phyloP scores from a whole-genome alignment of 2,329 filamentous ascomycete species.

The Alternaria ventricosa region DNA sequence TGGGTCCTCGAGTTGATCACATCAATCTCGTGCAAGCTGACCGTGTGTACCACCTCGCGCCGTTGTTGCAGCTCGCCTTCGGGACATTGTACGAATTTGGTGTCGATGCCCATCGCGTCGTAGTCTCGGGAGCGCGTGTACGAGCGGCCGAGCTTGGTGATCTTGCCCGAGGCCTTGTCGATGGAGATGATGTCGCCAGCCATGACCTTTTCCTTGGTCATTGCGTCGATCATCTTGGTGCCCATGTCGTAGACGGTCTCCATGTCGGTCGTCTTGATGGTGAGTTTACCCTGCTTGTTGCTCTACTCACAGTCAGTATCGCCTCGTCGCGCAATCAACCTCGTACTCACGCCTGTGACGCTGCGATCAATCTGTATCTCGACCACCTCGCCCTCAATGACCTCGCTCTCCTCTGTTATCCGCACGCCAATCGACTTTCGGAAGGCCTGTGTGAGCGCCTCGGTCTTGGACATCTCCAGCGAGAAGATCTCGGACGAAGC shows the following conservation, averaged over 20 bases:
- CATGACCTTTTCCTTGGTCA: slow-evolving; percentile 99
- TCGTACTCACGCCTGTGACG: slow-evolving; percentile 74
- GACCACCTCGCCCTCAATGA: slow-evolving; percentile 98
- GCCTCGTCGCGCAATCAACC: background rate
- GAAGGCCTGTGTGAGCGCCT: slow-evolving; percentile 98
- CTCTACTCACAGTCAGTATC: slow-evolving; percentile 56
- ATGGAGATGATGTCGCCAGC: slow-evolving; percentile 98
- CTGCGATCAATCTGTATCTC: slow-evolving; percentile 98
- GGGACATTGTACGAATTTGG: slow-evolving; percentile 96
- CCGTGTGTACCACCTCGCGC: slow-evolving; percentile 95
- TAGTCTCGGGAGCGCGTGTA: slow-evolving; percentile 96
- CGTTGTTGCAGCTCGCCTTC: slow-evolving; percentile 97
- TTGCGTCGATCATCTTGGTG: slow-evolving; percentile 98
- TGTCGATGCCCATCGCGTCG: slow-evolving; percentile 98
- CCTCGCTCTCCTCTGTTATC: slow-evolving; percentile 98
- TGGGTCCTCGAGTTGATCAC: slow-evolving; percentile 99
- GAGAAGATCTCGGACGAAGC: slow-evolving; percentile 98
- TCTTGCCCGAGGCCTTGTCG: slow-evolving; percentile 97
- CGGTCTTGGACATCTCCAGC: slow-evolving; percentile 98
- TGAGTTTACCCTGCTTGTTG: slow-evolving; percentile 98
- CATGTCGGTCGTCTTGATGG: slow-evolving; percentile 99
- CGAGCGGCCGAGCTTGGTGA: slow-evolving; percentile 93
- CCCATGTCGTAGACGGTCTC: slow-evolving; percentile 99
- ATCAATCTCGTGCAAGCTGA: slow-evolving; percentile 96
- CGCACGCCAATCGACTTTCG: slow-evolving; percentile 97